phyloP scores from a whole-genome alignment of 192 early-diverging fungal genomes.

The Rhizoclosmatium globosum region DNA sequence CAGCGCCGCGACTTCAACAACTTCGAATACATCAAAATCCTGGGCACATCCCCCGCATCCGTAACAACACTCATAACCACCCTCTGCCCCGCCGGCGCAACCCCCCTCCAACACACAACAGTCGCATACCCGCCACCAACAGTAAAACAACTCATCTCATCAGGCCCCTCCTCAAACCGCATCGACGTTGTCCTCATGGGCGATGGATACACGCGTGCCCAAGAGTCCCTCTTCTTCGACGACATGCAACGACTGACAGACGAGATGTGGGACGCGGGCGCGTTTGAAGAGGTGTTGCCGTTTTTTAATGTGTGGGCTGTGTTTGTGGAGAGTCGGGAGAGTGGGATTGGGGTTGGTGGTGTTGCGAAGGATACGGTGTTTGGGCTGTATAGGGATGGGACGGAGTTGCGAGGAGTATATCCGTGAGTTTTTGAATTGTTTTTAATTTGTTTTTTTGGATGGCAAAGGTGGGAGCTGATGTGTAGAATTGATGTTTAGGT shows the following conservation, averaged over 20 bases:
- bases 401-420: slow-evolving; percentile 70
- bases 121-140: not conserved
- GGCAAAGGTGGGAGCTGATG: too few species aligned
- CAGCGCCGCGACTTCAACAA: too few species aligned
- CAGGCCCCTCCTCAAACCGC: slow-evolving; percentile 60
- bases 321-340: slow-evolving; percentile 56
- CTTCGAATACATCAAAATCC: too few species aligned
- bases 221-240: slow-evolving; percentile 57
- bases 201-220: slow-evolving; percentile 63
- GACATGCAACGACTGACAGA: slow-evolving; percentile 62
- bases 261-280: slow-evolving; percentile 66
- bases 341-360: slow-evolving; percentile 61
- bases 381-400: slow-evolving; percentile 70
- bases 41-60: too few species aligned
- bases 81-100: too few species aligned
- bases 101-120: not conserved
- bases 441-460: not conserved
- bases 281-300: slow-evolving; percentile 62
- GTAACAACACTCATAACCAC: too few species aligned
- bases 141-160: slow-evolving; percentile 49
- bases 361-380: slow-evolving; percentile 62
- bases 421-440: not conserved
- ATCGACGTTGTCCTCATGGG: slow-evolving; percentile 73
- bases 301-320: slow-evolving; percentile 67
- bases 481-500: too few species aligned